These are phyloP conservation scores for Spizellomyces punctatus DNA, from an alignment of 192 early-diverging fungal genomes.

Conservation along the genomic window DNA sequence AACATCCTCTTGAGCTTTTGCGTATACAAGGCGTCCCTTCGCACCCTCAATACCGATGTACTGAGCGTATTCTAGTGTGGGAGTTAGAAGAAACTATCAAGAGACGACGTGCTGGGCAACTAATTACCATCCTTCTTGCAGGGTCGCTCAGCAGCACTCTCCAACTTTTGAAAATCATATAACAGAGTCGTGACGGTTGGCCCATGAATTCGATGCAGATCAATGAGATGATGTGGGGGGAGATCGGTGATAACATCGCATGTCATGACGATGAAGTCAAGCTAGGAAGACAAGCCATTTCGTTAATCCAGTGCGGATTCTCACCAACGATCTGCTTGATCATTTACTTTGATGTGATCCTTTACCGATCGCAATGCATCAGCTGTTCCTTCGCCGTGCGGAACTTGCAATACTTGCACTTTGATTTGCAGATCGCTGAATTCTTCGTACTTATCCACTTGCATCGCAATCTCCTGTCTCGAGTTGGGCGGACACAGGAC, in stretches of 20 bases:
- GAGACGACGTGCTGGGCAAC: not conserved
- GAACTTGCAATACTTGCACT: conserved; percentile 61
- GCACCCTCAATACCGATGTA: conserved; percentile 53
- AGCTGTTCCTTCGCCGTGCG: conserved; percentile 64
- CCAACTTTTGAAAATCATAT: conserved; percentile 76
- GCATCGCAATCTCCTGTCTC: conserved; percentile 69
- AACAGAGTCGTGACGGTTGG: conserved; percentile 83
- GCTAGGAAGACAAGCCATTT: conserved; percentile 36
- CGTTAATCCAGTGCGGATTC: conserved; percentile 4
- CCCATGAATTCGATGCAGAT: conserved; percentile 76
- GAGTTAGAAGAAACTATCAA: not conserved
- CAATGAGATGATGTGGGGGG: conserved; percentile 79
- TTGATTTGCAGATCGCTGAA: conserved; percentile 48
- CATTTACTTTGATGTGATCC: conserved; percentile 78
- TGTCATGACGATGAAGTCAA: conserved; percentile 88
- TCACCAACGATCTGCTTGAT: not conserved
- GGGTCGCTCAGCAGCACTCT: conserved; percentile 62
- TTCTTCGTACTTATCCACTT: conserved; percentile 69
- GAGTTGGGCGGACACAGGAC: conserved; percentile 45
- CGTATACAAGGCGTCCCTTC: conserved; percentile 44
- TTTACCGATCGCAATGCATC: conserved; percentile 80
- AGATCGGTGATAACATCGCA: conserved; percentile 92
- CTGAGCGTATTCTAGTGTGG: conserved; percentile 37
- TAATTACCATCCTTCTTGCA: conserved; percentile 41
- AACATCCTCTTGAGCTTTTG: conserved; percentile 43